phyloP scores from a whole-genome alignment of 805 yeast species.

The Suhomyces kilbournensis region DNA sequence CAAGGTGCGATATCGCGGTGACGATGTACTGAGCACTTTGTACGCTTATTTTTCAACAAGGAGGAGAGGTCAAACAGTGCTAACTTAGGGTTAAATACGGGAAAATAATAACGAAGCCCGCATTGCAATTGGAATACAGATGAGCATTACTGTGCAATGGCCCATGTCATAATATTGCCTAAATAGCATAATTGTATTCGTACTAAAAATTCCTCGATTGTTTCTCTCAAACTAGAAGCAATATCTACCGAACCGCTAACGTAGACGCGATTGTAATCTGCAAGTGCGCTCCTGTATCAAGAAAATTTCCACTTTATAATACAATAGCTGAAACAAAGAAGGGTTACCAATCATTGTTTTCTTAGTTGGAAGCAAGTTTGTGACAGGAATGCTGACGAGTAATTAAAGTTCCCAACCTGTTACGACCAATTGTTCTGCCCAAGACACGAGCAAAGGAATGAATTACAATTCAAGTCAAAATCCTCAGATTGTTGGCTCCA shows the following conservation, averaged over 20 bases:
- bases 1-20: neutral
- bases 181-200: neutral
- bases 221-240: neutral
- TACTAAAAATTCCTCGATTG: neutral
- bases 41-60: neutral
- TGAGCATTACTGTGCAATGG: neutral
- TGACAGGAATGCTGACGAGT: neutral
- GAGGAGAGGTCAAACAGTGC: neutral
- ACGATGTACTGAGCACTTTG: neutral
- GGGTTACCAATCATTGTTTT: neutral
- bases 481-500: neutral
- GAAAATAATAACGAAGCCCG: neutral
- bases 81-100: neutral
- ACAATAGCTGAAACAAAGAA: neutral
- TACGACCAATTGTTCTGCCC: neutral
- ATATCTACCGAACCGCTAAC: neutral
- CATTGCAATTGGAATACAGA: neutral
- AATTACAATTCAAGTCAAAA: neutral
- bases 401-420: neutral
- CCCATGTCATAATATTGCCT: neutral
- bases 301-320: neutral
- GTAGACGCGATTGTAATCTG: neutral
- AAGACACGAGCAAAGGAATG: neutral
- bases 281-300: neutral
- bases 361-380: neutral